Conservation (phyloP, 345 rosid species). For the Citrus trifoliata region DNA sequence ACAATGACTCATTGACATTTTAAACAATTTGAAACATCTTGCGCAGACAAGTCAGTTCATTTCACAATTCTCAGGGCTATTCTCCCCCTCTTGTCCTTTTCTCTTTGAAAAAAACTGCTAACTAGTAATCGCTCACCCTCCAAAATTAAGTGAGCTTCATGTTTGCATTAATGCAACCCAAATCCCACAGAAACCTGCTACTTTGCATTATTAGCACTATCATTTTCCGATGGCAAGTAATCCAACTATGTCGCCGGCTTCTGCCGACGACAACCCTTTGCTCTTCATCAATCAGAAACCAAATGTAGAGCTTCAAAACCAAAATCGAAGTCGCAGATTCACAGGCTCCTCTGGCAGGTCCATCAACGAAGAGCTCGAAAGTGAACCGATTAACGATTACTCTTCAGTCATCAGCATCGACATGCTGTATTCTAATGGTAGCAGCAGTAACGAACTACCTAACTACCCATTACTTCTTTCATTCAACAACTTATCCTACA, state of each 20-base stretch:
- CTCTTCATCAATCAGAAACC: neutral
- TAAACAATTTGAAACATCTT: no score
- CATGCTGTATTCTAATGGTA: neutral
- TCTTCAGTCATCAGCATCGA: neutral
- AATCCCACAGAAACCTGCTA: neutral
- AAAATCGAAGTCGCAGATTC: neutral
- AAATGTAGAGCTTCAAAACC: neutral
- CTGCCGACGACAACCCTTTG: neutral
- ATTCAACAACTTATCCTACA: neutral
- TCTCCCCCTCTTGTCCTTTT: neutral
- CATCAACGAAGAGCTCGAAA: neutral
- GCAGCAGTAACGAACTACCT: no score
- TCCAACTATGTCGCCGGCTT: neutral
- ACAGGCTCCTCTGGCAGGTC: neutral
- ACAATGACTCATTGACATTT: no score
- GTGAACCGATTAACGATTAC: neutral
- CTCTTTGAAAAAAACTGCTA: neutral
- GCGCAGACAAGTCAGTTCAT: no score
- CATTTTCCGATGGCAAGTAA: neutral
- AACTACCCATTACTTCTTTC: constrained; percentile 8
- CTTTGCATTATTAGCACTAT: no score
- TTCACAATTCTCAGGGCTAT: no score
- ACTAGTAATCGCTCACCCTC: neutral
- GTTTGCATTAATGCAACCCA: neutral
- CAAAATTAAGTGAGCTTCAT: neutral